phyloP scores from a whole-genome alignment of 441 rosid species.

The Eutrema salsugineum region DNA sequence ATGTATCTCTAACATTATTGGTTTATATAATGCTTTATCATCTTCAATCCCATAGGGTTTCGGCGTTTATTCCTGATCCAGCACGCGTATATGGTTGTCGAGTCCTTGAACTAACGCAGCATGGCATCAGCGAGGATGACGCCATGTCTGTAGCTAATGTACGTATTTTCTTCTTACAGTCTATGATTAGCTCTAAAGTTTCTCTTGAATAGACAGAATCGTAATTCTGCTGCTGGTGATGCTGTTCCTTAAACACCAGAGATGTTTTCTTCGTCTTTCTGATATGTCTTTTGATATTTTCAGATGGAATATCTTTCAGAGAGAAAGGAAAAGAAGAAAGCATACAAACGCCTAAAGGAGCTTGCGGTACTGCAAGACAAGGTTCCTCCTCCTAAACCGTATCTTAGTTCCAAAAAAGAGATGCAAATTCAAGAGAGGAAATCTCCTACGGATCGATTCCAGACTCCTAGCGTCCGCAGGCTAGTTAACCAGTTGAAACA shows the following conservation, averaged over 20 bases:
- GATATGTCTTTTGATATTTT: background rate
- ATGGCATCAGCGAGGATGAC: conserved; percentile 65
- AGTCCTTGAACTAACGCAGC: conserved; percentile 69
- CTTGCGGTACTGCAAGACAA: conserved; percentile 59
- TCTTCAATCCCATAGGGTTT: conserved; percentile 40
- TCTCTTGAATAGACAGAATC: background rate
- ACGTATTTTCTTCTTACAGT: conserved; percentile 11
- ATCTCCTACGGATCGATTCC: conserved; percentile 41
- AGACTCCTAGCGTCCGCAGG: conserved; percentile 38
- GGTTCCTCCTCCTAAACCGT: conserved; percentile 74
- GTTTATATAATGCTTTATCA: background rate
- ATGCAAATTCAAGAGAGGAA: conserved; percentile 52
- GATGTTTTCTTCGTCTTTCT: conserved; percentile 3
- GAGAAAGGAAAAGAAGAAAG: conserved; percentile 56
- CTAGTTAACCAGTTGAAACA: conserved; percentile 54
- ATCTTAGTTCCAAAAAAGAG: conserved; percentile 56
- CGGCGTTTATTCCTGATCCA: conserved; percentile 60
- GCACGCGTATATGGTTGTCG: conserved; percentile 62
- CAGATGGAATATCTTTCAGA: conserved; percentile 72
- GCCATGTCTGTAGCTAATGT: conserved; percentile 86
- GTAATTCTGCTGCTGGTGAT: background rate
- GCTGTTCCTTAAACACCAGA: background rate
- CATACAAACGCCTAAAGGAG: conserved; percentile 61
- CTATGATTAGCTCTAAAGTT: background rate
- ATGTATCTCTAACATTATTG: background rate